These are phyloP conservation scores for Yarrowia phangngaensis DNA, from an alignment of 805 yeast species.

Conservation along the genomic window DNA sequence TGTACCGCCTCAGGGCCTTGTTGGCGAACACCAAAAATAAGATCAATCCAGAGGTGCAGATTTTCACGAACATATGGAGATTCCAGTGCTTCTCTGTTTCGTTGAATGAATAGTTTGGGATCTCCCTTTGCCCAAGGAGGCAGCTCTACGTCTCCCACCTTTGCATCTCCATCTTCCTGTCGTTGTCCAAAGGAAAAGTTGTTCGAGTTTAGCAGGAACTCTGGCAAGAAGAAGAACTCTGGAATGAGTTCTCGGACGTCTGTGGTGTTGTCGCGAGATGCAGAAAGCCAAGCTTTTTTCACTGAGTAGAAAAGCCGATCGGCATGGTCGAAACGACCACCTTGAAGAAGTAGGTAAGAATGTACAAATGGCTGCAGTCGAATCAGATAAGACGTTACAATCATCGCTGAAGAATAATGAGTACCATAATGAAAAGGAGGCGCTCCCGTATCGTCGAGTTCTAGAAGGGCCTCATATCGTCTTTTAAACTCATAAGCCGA, in stretches of 20 bases:
- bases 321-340: slow-evolving; percentile 85
- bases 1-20: slow-evolving; percentile 64
- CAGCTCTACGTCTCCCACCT: slow-evolving; percentile 57
- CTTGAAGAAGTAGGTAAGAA: slow-evolving; percentile 73
- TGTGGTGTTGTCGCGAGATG: slow-evolving; percentile 73
- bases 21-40: slow-evolving; percentile 78
- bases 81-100: slow-evolving; percentile 79
- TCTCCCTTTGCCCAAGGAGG: slow-evolving; percentile 85
- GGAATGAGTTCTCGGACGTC: slow-evolving; percentile 87
- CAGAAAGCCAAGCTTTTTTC: slow-evolving; percentile 75
- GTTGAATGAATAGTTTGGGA: slow-evolving; percentile 66
- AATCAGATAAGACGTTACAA: slow-evolving; percentile 75
- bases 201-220: slow-evolving; percentile 64
- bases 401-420: slow-evolving; percentile 91
- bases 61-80: slow-evolving; percentile 74
- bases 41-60: slow-evolving; percentile 79
- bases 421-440: slow-evolving; percentile 92
- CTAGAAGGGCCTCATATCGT: slow-evolving; percentile 64
- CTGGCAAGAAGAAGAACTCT: slow-evolving; percentile 79
- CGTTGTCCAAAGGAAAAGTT: slow-evolving; percentile 64
- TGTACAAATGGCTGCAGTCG: slow-evolving; percentile 77
- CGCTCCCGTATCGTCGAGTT: slow-evolving; percentile 54
- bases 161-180: slow-evolving; percentile 51
- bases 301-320: slow-evolving; percentile 75
- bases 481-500: slow-evolving; percentile 65